These are phyloP conservation scores for Acorus gramineus DNA, from an alignment of 106 monocot genomes.

Conservation along the genomic window DNA sequence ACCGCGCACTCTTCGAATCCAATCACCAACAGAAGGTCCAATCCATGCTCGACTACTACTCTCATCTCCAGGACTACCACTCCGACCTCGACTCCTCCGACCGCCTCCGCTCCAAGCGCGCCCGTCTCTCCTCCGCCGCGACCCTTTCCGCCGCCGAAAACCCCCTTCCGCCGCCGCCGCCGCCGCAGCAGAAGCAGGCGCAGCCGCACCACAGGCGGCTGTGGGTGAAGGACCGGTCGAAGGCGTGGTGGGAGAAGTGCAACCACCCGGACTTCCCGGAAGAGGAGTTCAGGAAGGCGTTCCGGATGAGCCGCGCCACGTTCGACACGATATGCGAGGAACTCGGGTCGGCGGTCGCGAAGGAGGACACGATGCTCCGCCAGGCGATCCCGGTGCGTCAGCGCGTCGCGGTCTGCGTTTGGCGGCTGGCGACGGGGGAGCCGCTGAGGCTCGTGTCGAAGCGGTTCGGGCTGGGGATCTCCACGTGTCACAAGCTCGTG, in stretches of 20 bases:
- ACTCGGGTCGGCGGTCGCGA: slow-evolving; percentile 43
- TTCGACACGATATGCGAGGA: slow-evolving; percentile 30
- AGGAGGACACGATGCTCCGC: slow-evolving; percentile 67
- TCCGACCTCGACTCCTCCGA: slow-evolving; percentile 30
- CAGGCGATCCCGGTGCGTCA: slow-evolving; percentile 58
- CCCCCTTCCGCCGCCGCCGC: background rate
- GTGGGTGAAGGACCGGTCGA: slow-evolving; percentile 34
- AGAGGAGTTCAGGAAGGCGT: slow-evolving; percentile 26
- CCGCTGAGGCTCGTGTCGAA: slow-evolving; percentile 59
- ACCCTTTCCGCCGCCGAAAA: slow-evolving; percentile 7
- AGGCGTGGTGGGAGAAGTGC: slow-evolving; percentile 39
- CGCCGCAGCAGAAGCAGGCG: background rate
- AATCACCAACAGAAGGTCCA: slow-evolving; percentile 19
- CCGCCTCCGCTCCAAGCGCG: slow-evolving; percentile 6
- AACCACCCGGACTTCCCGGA: slow-evolving; percentile 23
- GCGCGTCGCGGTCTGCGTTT: slow-evolving; percentile 62
- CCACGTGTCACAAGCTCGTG: slow-evolving; percentile 94
- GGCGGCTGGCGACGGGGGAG: slow-evolving; percentile 64
- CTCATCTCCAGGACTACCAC: slow-evolving; percentile 19
- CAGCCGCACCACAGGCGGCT: slow-evolving; percentile 18
- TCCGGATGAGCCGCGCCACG: slow-evolving; percentile 25
- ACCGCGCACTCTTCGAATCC: slow-evolving; percentile 24
- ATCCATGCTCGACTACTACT: slow-evolving; percentile 24
- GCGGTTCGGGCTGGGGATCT: slow-evolving; percentile 87
- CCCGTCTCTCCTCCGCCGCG: slow-evolving; percentile 10